Percentiles rank a stretch among this genome's conserved stretches.
These are phyloP conservation scores for Epichloe scottii DNA, from an alignment of 2,329 filamentous ascomycete genomes.

Conservation along the genomic window DNA sequence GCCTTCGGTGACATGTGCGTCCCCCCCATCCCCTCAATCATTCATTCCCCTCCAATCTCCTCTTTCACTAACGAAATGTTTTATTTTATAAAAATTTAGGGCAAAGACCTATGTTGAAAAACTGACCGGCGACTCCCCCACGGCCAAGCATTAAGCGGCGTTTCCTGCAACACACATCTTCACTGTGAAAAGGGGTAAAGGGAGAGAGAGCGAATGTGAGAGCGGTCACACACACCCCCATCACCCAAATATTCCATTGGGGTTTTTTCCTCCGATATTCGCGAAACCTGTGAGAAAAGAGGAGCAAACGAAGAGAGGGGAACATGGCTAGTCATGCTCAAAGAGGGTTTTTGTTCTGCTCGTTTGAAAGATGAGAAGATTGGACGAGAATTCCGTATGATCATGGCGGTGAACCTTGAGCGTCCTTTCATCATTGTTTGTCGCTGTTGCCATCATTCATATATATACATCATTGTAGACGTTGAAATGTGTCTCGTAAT, in stretches of 20 bases:
- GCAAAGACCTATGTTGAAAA: slow-evolving; percentile 57
- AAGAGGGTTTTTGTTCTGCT: background rate
- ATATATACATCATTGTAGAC: too few relatives aligned
- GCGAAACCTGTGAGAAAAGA: background rate
- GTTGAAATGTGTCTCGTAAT: too few relatives aligned
- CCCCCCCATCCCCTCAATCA: slow-evolving; percentile 7
- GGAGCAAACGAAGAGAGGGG: background rate
- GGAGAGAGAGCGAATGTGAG: background rate
- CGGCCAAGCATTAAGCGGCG: slow-evolving; percentile 52
- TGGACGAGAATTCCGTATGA: background rate
- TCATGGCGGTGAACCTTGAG: background rate
- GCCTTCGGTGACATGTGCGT: slow-evolving; percentile 94
- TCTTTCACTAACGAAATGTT: background rate
- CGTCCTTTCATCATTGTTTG: background rate
- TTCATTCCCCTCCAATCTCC: background rate
- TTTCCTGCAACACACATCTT: slow-evolving; percentile 8
- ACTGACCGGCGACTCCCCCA: slow-evolving; percentile 50
- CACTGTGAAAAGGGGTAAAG: background rate
- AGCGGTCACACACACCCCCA: background rate
- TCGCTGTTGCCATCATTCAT: too few relatives aligned
- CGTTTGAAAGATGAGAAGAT: background rate
- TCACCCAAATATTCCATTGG: background rate
- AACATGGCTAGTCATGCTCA: background rate
- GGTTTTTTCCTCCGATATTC: background rate
- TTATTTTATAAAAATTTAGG: slow-evolving; percentile 23